Conservation (phyloP, 2,329 filamentous ascomycete species). For the Talaromyces sp. region DNA sequence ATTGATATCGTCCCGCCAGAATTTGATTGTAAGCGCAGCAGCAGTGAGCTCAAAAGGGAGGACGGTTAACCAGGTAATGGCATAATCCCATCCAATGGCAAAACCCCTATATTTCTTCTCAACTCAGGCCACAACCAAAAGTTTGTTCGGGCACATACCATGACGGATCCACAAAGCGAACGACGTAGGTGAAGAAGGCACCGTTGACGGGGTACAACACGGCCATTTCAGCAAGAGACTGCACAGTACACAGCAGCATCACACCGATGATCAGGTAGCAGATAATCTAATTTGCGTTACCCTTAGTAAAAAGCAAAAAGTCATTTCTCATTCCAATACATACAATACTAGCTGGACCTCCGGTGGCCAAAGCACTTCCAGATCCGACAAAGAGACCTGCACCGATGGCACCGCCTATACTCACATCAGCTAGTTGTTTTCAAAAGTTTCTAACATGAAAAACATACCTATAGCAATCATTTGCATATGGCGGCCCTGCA, state of each 20-base stretch:
- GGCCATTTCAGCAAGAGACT: constrained; percentile 57
- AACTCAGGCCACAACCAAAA: neutral
- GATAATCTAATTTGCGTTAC: constrained; percentile 17
- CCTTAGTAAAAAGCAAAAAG: neutral
- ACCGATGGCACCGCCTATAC: constrained; percentile 29
- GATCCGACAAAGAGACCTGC: constrained; percentile 40
- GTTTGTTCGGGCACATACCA: constrained; percentile 30
- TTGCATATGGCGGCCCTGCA: constrained; percentile 32
- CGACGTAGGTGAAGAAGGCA: constrained; percentile 58
- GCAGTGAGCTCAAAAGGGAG: constrained; percentile 70
- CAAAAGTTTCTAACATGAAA: neutral
- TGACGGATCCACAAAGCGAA: constrained; percentile 57
- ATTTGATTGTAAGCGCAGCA: constrained; percentile 50
- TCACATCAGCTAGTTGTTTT: neutral
- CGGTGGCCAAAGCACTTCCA: constrained; percentile 28
- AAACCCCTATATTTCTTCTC: constrained; percentile 30
- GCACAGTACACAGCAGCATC: constrained; percentile 56
- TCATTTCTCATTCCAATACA: neutral
- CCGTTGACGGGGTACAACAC: constrained; percentile 59
- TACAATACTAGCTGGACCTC: constrained; percentile 31
- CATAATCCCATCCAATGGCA: constrained; percentile 55
- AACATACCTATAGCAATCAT: constrained; percentile 35
- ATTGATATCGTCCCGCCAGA: constrained; percentile 48
- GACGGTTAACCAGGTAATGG: constrained; percentile 75
- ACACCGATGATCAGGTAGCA: constrained; percentile 50